Base-by-base conservation (phyloP, 1,284 basidiomycete species). In the Coniophora puteana region DNA sequence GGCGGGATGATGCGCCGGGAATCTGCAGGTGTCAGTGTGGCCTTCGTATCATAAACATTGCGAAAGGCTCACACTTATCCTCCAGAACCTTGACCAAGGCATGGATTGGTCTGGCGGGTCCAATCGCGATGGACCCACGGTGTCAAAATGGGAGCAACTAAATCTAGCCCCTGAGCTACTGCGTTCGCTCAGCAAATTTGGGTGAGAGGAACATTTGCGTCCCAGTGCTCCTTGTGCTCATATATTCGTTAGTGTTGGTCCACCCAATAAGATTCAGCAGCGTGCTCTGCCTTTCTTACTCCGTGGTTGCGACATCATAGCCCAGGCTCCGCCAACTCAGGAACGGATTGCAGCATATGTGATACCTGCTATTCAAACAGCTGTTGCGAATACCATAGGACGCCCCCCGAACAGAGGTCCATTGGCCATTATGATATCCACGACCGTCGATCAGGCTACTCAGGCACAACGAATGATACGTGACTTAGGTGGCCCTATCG, bases 201-300 rank as follows among this genome's bases (percentile, higher is more conserved):
- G 94, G 89, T 94, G 58, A 62, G 83, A 33, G 24, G 46, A 39
- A 20, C 35, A 34, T 37, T 42, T 36, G 49, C 16, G 41, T 36
- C 26, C 45, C 36, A n/a, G 16, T 40, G 38, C 45, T 50, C 42
- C 41, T 23, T 31, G 32, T 32, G 36, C 39, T 54, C 27, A 51
- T 47, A 20, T 26, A 33, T 36, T 33, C 36, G 39, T 16, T 51
- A 94, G 92, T 34, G 85, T 96, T 49, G 95, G 95, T 0, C 95
- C 95, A 4, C 95, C 95, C 5, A 98, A 97, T 67, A 99, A 98
- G 72, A 96, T 98, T 48, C 95, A 99, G 65, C 93, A 95, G 59
- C 83, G 94, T 41, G 93, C 95, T 29, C 72, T 99, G 41, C 95
- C 95, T 1, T 97, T 96, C 67, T 82, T 99, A 47, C 74, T 98